phyloP scores from a whole-genome alignment of 306 rosid species.

The Cucurbita maxima region DNA sequence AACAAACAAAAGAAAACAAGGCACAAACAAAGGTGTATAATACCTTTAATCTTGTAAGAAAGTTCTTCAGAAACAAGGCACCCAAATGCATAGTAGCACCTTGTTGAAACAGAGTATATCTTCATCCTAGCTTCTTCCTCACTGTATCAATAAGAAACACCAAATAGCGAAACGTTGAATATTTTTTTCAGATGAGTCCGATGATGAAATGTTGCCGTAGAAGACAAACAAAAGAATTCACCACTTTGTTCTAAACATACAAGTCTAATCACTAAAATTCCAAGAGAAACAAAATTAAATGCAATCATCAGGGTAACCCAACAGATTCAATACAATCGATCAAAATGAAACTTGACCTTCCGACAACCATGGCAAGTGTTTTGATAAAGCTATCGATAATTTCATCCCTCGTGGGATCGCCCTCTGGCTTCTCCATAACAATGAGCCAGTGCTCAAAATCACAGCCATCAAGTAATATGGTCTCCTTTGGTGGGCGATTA shows the following conservation, averaged over 20 bases:
- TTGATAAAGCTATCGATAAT: slow-evolving; percentile 66
- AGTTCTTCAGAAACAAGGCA: slow-evolving; percentile 74
- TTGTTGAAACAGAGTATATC: slow-evolving; percentile 88
- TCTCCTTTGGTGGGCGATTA: slow-evolving; percentile 87
- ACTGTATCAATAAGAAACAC: slow-evolving; percentile 19
- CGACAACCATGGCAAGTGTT: slow-evolving; percentile 50
- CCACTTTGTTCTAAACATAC: background rate
- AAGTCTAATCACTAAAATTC: background rate
- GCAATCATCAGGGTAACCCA: background rate
- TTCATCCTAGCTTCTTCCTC: slow-evolving; percentile 88
- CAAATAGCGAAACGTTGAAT: background rate
- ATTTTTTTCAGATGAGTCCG: too few relatives aligned
- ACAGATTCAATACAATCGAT: background rate
- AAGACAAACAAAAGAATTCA: too few relatives aligned
- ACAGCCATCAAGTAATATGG: slow-evolving; percentile 84
- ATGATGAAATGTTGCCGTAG: too few relatives aligned
- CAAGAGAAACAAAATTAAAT: background rate
- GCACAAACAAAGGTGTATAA: background rate
- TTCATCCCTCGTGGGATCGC: slow-evolving; percentile 54
- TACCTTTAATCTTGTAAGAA: slow-evolving; percentile 74
- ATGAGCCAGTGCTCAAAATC: slow-evolving; percentile 98
- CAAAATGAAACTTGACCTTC: slow-evolving; percentile 33
- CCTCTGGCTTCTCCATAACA: slow-evolving; percentile 81
- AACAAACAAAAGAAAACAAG: background rate
- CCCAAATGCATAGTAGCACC: slow-evolving; percentile 84